Conservation (phyloP, 495 filamentous ascomycete genomes). For the Talaromyces borbonicus region DNA sequence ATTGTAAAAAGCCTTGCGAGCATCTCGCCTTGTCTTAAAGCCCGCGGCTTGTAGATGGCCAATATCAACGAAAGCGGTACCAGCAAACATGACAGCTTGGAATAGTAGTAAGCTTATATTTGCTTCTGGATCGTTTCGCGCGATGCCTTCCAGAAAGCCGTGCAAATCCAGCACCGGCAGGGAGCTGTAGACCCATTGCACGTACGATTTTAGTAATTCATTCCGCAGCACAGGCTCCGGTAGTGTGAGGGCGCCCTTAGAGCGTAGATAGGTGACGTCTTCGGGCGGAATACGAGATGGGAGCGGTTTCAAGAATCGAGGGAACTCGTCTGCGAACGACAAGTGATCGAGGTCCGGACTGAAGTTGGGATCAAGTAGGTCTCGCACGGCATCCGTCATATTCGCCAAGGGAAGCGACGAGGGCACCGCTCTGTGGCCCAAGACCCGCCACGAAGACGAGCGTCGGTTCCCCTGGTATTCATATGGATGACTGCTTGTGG, state of each 20-base stretch:
- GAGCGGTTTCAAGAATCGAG: constrained; percentile 54
- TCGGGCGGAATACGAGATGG: constrained; percentile 54
- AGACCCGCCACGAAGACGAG: constrained; percentile 3
- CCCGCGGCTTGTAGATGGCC: constrained; percentile 57
- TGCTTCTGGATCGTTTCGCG: constrained; percentile 47
- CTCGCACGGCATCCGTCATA: constrained; percentile 34
- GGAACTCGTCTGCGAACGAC: constrained; percentile 22
- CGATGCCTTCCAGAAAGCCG: constrained; percentile 54
- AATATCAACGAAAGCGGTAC: constrained; percentile 64
- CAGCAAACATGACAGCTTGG: constrained; percentile 73
- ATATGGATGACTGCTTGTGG: neutral
- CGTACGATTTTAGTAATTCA: constrained; percentile 61
- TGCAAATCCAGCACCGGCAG: constrained; percentile 73
- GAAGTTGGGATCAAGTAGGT: constrained; percentile 28
- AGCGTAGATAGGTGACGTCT: constrained; percentile 61
- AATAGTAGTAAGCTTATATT: constrained; percentile 65
- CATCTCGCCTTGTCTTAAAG: constrained; percentile 57
- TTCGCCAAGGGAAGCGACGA: constrained; percentile 27
- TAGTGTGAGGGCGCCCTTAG: constrained; percentile 62
- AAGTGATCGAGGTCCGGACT: constrained; percentile 34
- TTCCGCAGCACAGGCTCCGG: constrained; percentile 55
- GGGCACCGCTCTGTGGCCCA: constrained; percentile 13
- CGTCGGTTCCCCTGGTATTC: neutral
- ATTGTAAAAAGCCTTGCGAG: constrained; percentile 65
- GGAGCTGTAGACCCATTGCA: constrained; percentile 78